A percentile compares a stretch with the other conserved stretches of the same genome.
Conservation (phyloP, 306 rosid genomes). For the Rosa lucieae region DNA sequence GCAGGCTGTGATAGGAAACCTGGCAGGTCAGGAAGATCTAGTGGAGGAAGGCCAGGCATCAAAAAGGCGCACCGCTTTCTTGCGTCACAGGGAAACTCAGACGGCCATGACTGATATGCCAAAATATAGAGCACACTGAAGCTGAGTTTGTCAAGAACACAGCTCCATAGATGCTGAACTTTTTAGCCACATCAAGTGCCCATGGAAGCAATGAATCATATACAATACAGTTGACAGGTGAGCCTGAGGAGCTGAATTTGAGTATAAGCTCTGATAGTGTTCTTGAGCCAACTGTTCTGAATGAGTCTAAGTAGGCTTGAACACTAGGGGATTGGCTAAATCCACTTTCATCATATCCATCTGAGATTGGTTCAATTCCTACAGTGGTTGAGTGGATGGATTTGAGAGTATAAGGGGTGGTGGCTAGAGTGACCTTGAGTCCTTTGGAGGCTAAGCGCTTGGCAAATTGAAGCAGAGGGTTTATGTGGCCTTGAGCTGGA, state of each 20-base stretch:
- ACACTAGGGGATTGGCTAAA: constrained; percentile 31
- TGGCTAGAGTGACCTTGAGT: constrained; percentile 35
- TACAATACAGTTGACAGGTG: constrained; percentile 35
- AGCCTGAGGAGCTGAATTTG: constrained; percentile 19
- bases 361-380: constrained; percentile 36
- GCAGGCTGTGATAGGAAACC: constrained; percentile 22
- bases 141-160: constrained; percentile 41
- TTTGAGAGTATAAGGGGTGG: constrained; percentile 38
- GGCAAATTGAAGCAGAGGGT: constrained; percentile 49
- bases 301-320: constrained; percentile 33
- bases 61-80: constrained; percentile 7
- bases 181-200: constrained; percentile 42
- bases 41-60: constrained; percentile 40
- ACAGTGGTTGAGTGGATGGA: constrained; percentile 21
- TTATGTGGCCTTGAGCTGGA: constrained; percentile 48
- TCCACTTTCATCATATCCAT: constrained; percentile 41
- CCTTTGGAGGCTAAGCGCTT: constrained; percentile 39
- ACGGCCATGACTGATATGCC: constrained; percentile 16
- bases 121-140: constrained; percentile 36
- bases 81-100: constrained; percentile 20
- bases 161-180: constrained; percentile 28
- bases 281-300: constrained; percentile 35
- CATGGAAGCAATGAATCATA: constrained; percentile 45
- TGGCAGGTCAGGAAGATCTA: constrained; percentile 30
- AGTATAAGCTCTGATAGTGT: constrained; percentile 28